These are phyloP conservation scores for Aspergillus brunneoviolaceus DNA, from an alignment of 2,329 filamentous ascomycete species.

Conservation along the genomic window DNA sequence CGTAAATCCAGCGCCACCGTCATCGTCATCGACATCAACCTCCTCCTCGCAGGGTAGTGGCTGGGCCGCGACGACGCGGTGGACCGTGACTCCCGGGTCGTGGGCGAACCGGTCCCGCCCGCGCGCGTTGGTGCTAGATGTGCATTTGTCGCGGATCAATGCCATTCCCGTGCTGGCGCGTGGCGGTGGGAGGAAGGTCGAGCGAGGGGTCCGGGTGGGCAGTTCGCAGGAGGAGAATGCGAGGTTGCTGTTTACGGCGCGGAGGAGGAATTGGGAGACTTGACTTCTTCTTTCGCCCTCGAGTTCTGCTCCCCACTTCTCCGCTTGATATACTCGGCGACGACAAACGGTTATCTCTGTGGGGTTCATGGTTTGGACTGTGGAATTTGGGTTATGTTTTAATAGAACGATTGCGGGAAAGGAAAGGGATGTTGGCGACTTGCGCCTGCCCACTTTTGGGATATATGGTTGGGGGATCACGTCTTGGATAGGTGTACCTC, in stretches of 20 bases:
- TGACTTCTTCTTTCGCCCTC: constrained; percentile 9
- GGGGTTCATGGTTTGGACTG: no score
- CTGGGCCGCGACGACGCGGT: constrained; percentile 5
- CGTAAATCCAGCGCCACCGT: constrained; percentile 19
- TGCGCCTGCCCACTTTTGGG: no score
- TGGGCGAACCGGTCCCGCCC: constrained; percentile 24
- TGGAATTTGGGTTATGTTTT: no score
- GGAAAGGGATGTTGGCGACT: no score
- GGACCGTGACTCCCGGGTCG: constrained; percentile 15
- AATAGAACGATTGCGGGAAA: no score
- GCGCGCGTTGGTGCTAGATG: constrained; percentile 24
- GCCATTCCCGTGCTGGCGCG: constrained; percentile 19
- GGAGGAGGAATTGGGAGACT: constrained; percentile 37
- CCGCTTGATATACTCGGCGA: no score
- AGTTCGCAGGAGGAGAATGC: constrained; percentile 31
- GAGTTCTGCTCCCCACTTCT: neutral
- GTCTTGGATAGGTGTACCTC: no score
- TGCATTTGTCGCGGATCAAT: constrained; percentile 27
- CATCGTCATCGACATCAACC: no score
- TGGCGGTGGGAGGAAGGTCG: neutral
- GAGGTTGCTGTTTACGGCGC: constrained; percentile 36
- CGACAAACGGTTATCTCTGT: no score
- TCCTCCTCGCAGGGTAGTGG: no score
- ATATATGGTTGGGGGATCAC: no score
- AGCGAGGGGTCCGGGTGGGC: neutral